Conservation (phyloP, 371 early-diverging fungal species). For the Mucor racemosus region DNA sequence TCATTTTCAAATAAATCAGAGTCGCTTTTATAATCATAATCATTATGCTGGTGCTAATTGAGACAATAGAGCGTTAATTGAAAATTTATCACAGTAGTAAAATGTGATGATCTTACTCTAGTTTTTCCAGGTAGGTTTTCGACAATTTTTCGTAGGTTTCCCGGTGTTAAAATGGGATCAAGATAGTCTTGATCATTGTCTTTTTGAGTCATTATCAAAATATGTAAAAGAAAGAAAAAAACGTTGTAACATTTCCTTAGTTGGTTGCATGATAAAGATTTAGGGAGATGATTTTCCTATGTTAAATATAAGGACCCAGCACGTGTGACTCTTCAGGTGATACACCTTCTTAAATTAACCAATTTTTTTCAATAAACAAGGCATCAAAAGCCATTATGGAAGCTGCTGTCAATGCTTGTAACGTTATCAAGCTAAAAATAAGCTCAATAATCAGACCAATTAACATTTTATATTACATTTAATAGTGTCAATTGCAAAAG, state of each 20-base stretch:
- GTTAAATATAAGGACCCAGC: neutral
- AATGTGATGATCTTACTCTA: constrained; percentile 25
- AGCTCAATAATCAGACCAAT: neutral
- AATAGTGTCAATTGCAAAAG: neutral
- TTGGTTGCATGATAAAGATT: constrained; percentile 2
- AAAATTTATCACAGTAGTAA: neutral
- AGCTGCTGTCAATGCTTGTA: constrained; percentile 5
- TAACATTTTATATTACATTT: neutral
- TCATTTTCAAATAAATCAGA: constrained; percentile 64
- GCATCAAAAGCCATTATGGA: neutral
- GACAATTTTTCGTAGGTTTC: constrained; percentile 40
- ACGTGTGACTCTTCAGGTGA: constrained; percentile 8
- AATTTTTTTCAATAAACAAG: neutral
- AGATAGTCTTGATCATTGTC: neutral
- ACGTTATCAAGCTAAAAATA: neutral
- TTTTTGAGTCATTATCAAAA: neutral
- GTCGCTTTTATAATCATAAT: constrained; percentile 66
- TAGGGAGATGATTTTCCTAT: constrained; percentile 1
- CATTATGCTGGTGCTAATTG: constrained; percentile 53
- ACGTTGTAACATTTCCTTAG: constrained; percentile 1
- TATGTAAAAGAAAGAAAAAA: constrained; percentile 1
- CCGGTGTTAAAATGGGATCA: constrained; percentile 40
- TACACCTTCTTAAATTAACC: neutral
- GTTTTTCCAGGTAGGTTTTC: constrained; percentile 38
- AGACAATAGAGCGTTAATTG: neutral